Base-by-base conservation (phyloP, 495 filamentous ascomycete genomes). In the Xylaria telfairii region DNA sequence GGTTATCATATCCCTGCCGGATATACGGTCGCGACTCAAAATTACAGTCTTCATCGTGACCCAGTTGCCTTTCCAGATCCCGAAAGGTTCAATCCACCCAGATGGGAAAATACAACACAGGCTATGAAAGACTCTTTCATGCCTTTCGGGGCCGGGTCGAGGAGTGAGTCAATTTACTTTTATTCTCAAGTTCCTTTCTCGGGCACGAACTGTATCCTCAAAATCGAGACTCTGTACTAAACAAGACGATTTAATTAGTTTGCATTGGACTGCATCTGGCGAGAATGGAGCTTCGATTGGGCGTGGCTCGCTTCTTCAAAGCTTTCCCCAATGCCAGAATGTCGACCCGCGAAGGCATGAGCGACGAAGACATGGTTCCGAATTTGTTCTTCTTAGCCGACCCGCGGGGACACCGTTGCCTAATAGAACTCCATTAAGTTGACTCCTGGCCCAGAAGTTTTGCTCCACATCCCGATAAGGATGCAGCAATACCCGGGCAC, bases 11-110 rank as follows among this genome's bases (percentile, higher is more conserved):
- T 80, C 30, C 79, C 78, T 0, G 72, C 42, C 2, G 75, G 75
- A 9, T 70, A 63, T 13, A 79, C 74, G 2, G 79, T 78, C 0
- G 15, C 69, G 32, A 68, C 76, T 26, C 78, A 80, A 67, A 76
- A 72, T 4, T 78, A 77, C 49, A 77, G 49, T n/a, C 59, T 81
- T 17, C 79, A 81, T 46, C 68, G 76, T 12, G 69, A 80, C 51
- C 60, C 70, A 0, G 9, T 30, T 24, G 70, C 77, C n/a, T 80
- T 72, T 54, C 59, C 70, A 9, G 70, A 79, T 44, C 79, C 80
- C 28, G 68, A 77, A 12, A 49, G 47, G n/a, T 73, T 72, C 21
- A 57, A 72, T 44, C 70, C 70, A 15, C 68, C 59, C 0, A 28
- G 70, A 26, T 72, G 70, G 70, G 70, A 72, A 39, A 53, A 68